These are phyloP conservation scores for Penicilliopsis zonata DNA, from an alignment of 495 filamentous ascomycete species.

Conservation along the genomic window DNA sequence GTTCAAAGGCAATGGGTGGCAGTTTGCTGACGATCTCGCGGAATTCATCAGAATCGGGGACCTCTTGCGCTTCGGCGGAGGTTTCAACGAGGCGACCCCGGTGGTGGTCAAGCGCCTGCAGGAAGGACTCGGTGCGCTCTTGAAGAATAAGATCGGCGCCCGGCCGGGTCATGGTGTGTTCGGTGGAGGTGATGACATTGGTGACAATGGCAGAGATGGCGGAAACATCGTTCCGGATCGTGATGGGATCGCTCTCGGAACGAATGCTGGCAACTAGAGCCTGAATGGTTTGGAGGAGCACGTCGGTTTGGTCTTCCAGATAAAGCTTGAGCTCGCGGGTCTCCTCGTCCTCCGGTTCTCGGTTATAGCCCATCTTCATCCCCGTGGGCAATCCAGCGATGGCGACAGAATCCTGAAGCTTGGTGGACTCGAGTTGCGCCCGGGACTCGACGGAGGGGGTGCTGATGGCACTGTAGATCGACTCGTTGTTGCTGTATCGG, in stretches of 20 bases:
- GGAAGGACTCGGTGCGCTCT: constrained; percentile 46
- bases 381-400: constrained; percentile 16
- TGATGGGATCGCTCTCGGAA: constrained; percentile 48
- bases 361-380: constrained; percentile 22
- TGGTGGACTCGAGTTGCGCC: constrained; percentile 8
- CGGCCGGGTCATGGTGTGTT: constrained; percentile 39
- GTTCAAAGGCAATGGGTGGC: constrained; percentile 78
- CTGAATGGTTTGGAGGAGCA: constrained; percentile 72
- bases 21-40: constrained; percentile 57
- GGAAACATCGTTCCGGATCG: constrained; percentile 57
- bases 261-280: constrained; percentile 71
- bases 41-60: constrained; percentile 39
- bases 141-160: constrained; percentile 31
- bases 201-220: constrained; percentile 59
- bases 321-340: constrained; percentile 73
- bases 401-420: constrained; percentile 9
- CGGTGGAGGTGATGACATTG: constrained; percentile 55
- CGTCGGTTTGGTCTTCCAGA: constrained; percentile 73
- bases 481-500: constrained; percentile 35
- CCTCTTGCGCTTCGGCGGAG: constrained; percentile 49
- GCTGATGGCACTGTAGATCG: constrained; percentile 42
- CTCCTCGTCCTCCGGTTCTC: constrained; percentile 37
- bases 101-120: constrained; percentile 51
- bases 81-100: constrained; percentile 52
- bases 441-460: constrained; percentile 26